Evolutionary conservation across 2,329 filamentous ascomycete species (phyloP).

Genomic region (Lachnellula suecica): DNA sequence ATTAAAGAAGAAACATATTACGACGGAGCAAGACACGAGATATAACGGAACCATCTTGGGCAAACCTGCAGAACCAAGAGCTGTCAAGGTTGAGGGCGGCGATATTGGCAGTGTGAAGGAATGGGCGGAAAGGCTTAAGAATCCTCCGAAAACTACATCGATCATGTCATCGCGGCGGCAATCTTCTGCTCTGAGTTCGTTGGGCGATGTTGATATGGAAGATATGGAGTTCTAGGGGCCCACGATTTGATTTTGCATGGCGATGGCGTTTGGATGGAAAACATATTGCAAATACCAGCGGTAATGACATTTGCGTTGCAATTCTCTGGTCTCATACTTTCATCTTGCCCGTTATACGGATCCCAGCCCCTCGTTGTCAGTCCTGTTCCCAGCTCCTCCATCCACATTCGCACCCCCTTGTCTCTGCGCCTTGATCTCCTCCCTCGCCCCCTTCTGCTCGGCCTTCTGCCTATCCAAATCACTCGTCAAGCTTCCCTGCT

Average conservation of each 20-base stretch:
- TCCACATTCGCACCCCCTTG: constrained; percentile 27
- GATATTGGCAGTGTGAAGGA: constrained; percentile 63
- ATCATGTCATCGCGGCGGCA: constrained; percentile 25
- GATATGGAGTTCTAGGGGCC: constrained; percentile 30
- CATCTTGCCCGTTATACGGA: constrained; percentile 19
- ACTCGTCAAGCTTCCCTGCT: constrained; percentile 29
- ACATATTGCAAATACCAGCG: constrained; percentile 12
- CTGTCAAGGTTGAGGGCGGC: constrained; percentile 78
- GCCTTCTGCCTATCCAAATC: constrained; percentile 32
- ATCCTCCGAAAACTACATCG: constrained; percentile 12
- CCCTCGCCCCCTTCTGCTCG: constrained; percentile 31
- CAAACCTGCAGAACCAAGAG: constrained; percentile 66
- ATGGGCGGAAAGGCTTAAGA: constrained; percentile 52
- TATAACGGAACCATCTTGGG: constrained; percentile 85
- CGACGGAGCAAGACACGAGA: constrained; percentile 81
- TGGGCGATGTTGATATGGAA: constrained; percentile 32
- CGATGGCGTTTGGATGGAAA: constrained; percentile 30
- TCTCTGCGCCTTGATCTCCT: constrained; percentile 27
- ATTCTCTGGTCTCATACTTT: not conserved
- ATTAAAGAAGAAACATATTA: constrained; percentile 90
- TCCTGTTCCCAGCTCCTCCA: constrained; percentile 28
- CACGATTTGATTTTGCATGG: constrained; percentile 23
- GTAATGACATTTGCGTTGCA: not conserved
- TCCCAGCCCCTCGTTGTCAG: constrained; percentile 29
- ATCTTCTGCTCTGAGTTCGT: constrained; percentile 32